Conservation (phyloP, 1,284 basidiomycete species). For the Nidula niveotomentosa region DNA sequence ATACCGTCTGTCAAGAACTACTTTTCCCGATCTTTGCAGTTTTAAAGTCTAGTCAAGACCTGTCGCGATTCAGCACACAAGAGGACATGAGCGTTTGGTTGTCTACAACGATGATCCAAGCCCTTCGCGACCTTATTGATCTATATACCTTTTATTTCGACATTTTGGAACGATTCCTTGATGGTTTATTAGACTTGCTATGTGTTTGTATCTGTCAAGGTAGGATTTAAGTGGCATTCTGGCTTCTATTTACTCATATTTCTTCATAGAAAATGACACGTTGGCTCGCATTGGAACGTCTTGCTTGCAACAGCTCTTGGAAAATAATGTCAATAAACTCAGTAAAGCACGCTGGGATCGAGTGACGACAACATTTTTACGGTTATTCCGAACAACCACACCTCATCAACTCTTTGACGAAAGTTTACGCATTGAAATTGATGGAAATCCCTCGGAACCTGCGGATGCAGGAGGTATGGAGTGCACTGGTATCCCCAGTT, state of each 20-base stretch:
- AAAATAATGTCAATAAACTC: slow-evolving; percentile 92
- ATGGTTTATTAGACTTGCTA: slow-evolving; percentile 90
- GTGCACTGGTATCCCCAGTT: not conserved
- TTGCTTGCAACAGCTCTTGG: slow-evolving; percentile 94
- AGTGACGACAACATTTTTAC: slow-evolving; percentile 92
- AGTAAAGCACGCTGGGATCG: slow-evolving; percentile 88
- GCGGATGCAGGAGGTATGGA: slow-evolving; percentile 51
- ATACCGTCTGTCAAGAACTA: slow-evolving; percentile 94
- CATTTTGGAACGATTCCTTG: slow-evolving; percentile 86
- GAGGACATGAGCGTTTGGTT: slow-evolving; percentile 99
- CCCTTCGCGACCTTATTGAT: slow-evolving; percentile 93
- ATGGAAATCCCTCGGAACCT: slow-evolving; percentile 55
- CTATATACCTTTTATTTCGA: slow-evolving; percentile 97
- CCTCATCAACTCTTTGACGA: slow-evolving; percentile 98
- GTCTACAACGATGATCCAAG: slow-evolving; percentile 99
- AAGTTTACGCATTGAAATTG: slow-evolving; percentile 78
- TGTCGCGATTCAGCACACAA: slow-evolving; percentile 92
- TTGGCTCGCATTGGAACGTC: slow-evolving; percentile 97
- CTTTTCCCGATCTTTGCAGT: slow-evolving; percentile 99
- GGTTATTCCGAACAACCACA: slow-evolving; percentile 96
- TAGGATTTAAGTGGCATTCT: slow-evolving; percentile 29
- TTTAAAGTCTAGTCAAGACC: slow-evolving; percentile 86
- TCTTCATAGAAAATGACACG: slow-evolving; percentile 87
- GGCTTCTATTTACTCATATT: slow-evolving; percentile 4
- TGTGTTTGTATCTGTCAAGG: slow-evolving; percentile 99